Evolutionary conservation across 441 rosid genomes (phyloP), one percentile per base, ranked within the genome.

Genomic region (Erodium moschatum): DNA sequence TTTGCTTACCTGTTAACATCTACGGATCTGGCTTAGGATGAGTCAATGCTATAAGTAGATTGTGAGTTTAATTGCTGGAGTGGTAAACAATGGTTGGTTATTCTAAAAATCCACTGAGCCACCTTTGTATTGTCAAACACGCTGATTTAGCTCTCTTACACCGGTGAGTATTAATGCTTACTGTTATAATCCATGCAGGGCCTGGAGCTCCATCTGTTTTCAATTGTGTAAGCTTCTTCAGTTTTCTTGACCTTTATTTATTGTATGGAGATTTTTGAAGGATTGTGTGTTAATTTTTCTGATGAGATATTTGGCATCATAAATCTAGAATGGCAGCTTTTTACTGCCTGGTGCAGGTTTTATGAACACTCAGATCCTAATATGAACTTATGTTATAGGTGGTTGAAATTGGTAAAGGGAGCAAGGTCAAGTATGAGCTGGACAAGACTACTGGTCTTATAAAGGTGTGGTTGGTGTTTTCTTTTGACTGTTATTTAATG

Each of bases 351-450:
- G 1, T 24, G 27, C 27, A 24, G 13, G 16, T 13, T n/a, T 4
- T n/a, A 50, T 12, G 56, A 50, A 13, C 48, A 31, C 0, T 11
- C 44, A 8, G 27, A 50, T 62, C n/a, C 38, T 65, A 65, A 67
- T 62, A 31, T 48, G 40, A 24, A 44, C 69, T 67, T 70, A 15
- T 66, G 63, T 66, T 63, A 68, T 81, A 94, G 97, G 97, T 94
- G 62, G 83, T 91, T 73, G 98, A 94, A 77, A 94, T 94, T 69
- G 72, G 97, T 72, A 91, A 91, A 76, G 97, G 98, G 6, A 82
- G 97, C 81, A 91, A 91, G 83, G 98, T 94, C 15, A 91, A 94
- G 82, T 94, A 94, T 21, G 97, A 94, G 81, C 91, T 94, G 5
- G 97, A 94, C 92, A 94, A 94, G 82, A 68, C 27, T 38, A 86